A percentile compares a stretch with the other conserved stretches of the same genome.
Conservation (phyloP, 208 protist species). For the Leishmania gerbilli region DNA sequence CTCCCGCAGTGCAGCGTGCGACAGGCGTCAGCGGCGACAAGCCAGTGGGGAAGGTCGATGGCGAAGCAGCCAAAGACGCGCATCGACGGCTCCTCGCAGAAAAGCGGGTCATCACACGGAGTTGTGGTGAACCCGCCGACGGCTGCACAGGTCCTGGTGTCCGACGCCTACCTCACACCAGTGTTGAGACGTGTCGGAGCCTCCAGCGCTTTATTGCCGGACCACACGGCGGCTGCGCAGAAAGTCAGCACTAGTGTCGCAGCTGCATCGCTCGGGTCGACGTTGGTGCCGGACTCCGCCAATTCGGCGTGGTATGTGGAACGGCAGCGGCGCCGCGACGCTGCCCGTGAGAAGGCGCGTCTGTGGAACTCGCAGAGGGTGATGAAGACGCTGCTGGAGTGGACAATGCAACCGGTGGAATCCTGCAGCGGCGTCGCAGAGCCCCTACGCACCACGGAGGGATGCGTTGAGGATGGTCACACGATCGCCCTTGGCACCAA, state of each 20-base stretch:
- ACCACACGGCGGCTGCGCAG: neutral
- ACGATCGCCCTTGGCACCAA: neutral
- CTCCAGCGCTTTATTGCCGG: neutral
- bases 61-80: neutral
- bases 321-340: conserved; percentile 41
- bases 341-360: conserved; percentile 35
- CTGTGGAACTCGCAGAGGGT: conserved; percentile 69
- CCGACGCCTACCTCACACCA: conserved; percentile 24
- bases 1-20: conserved; percentile 5
- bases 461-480: neutral
- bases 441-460: neutral
- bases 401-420: conserved; percentile 37
- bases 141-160: conserved; percentile 7
- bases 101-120: neutral
- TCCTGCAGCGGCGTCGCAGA: neutral
- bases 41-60: neutral
- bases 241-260: neutral
- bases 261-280: conserved; percentile 3
- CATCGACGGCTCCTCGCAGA: neutral
- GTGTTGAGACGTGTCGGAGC: conserved; percentile 10
- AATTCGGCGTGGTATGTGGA: conserved; percentile 45
- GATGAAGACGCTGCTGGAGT: conserved; percentile 82
- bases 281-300: neutral
- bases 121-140: neutral
- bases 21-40: neutral